A percentile compares a stretch with the other conserved stretches of the same genome.
phyloP scores from a whole-genome alignment of 257 asterid genomes.

The Capsicum pubescens region DNA sequence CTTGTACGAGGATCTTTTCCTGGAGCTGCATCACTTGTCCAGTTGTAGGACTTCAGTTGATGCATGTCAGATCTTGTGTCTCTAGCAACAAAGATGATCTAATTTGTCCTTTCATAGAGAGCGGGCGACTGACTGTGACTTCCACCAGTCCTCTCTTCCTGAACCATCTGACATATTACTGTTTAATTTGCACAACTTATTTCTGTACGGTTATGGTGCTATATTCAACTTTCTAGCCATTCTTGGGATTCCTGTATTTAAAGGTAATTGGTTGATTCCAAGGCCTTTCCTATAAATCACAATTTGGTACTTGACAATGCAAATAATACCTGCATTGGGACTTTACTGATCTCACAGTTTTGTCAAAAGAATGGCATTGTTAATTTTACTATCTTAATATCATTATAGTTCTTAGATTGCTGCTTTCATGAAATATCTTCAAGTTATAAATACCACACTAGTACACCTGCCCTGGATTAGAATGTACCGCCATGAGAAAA shows the following conservation, averaged over 20 bases:
- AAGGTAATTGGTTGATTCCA: conserved; percentile 54
- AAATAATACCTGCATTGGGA: conserved; percentile 7
- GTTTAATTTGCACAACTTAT: conserved; percentile 72
- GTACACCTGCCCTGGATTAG: background rate
- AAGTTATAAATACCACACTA: background rate
- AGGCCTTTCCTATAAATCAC: conserved; percentile 19
- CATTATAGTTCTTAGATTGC: background rate
- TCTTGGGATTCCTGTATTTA: conserved; percentile 64
- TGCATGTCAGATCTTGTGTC: background rate
- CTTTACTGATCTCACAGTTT: background rate
- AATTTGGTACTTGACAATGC: background rate
- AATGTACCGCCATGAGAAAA: conserved; percentile 8
- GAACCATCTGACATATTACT: conserved; percentile 25
- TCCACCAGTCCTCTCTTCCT: conserved; percentile 2
- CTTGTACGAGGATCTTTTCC: conserved; percentile 10
- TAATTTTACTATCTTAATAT: background rate
- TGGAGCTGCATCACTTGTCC: conserved; percentile 25
- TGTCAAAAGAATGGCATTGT: background rate
- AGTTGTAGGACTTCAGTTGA: background rate
- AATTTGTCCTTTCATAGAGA: conserved; percentile 9
- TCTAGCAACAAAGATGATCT: background rate
- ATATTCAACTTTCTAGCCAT: conserved; percentile 94
- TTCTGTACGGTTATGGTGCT: conserved; percentile 97
- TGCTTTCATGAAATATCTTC: conserved; percentile 1
- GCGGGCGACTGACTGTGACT: background rate